A percentile compares a stretch with the other conserved stretches of the same genome.
phyloP scores from a whole-genome alignment of 164 flowering plant species.

The Dillenia suffruticosa region DNA sequence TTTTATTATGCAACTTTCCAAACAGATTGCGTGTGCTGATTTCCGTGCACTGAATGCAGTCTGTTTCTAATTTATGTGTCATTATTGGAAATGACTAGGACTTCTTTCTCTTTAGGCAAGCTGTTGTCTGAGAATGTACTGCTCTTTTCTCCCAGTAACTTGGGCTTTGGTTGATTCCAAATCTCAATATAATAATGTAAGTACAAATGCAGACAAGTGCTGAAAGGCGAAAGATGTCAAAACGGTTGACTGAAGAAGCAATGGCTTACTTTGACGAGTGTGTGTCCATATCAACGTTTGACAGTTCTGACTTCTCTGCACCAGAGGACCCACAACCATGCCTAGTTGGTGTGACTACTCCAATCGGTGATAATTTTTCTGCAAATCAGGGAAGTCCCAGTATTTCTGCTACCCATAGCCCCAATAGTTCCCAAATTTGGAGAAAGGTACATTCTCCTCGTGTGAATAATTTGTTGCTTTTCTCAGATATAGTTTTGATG shows the following conservation, averaged over 20 bases:
- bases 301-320: constrained; percentile 83
- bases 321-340: constrained; percentile 52
- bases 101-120: no score
- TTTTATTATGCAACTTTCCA: no score
- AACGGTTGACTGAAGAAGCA: constrained; percentile 71
- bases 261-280: constrained; percentile 92
- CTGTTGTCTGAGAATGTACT: no score
- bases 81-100: no score
- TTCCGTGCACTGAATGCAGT: no score
- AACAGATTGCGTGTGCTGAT: no score
- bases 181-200: no score
- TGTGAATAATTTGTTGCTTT: not conserved
- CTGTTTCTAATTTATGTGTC: no score
- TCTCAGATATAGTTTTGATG: not conserved
- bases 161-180: no score
- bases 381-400: constrained; percentile 25
- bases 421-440: constrained; percentile 11
- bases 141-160: no score
- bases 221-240: constrained; percentile 74
- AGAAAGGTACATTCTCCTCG: constrained; percentile 36
- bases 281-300: constrained; percentile 88
- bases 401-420: constrained; percentile 13
- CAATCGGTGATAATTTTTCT: constrained; percentile 11
- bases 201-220: constrained; percentile 49
- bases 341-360: constrained; percentile 16